A percentile compares a stretch with the other conserved stretches of the same genome.
These are phyloP conservation scores for Colletotrichum phormii DNA, from an alignment of 2,329 filamentous ascomycete species.

Conservation along the genomic window DNA sequence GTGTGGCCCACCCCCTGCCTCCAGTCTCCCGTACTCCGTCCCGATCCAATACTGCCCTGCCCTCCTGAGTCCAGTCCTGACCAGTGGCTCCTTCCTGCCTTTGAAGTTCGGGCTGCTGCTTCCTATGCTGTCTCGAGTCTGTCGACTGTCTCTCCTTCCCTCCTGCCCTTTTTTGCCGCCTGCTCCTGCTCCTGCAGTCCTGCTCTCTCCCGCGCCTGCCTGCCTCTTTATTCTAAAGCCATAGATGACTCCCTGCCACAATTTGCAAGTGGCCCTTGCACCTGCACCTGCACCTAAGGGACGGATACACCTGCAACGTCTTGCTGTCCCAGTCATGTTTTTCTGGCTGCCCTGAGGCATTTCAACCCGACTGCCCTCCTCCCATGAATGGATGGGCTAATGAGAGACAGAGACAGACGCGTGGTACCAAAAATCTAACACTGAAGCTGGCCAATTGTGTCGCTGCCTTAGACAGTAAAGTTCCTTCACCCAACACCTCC, in stretches of 20 bases:
- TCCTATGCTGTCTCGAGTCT: not conserved
- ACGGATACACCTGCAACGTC: not conserved
- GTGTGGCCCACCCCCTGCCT: constrained; percentile 3
- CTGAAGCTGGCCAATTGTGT: not conserved
- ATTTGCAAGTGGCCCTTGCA: not conserved
- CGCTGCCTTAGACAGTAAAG: not conserved
- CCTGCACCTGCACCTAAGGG: not conserved
- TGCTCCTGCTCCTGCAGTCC: not conserved
- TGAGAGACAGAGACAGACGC: not conserved
- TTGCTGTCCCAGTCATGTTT: not conserved
- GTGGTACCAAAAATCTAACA: not conserved
- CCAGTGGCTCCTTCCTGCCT: not conserved
- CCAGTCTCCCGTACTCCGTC: not conserved
- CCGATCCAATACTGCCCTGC: not conserved
- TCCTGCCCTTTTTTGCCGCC: not conserved
- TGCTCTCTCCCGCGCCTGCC: constrained; percentile 2
- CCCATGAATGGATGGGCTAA: not conserved
- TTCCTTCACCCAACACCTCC: not conserved
- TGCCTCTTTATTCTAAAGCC: not conserved
- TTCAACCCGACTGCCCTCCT: not conserved
- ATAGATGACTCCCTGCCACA: not conserved
- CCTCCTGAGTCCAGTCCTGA: not conserved
- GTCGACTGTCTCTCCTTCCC: not conserved
- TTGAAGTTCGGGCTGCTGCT: not conserved
- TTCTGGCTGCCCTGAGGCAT: not conserved